phyloP scores from a whole-genome alignment of 768 basidiomycete genomes.

The Myochromella boudieri region DNA sequence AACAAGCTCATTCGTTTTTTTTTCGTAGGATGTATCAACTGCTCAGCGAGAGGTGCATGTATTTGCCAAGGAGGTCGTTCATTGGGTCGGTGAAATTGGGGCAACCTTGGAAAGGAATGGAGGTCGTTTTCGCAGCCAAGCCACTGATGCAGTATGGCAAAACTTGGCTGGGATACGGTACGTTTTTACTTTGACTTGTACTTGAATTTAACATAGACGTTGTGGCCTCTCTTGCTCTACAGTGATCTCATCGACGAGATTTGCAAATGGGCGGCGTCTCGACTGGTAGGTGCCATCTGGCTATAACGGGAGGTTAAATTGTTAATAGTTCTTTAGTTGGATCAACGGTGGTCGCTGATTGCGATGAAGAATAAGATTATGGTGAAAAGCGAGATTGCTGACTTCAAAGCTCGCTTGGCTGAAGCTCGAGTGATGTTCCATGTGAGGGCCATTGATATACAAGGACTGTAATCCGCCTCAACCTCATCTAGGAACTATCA shows the following conservation, averaged over 20 bases:
- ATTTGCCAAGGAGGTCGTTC: constrained; percentile 8
- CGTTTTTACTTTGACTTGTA: neutral
- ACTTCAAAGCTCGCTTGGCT: constrained; percentile 6
- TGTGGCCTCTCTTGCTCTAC: neutral
- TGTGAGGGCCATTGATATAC: neutral
- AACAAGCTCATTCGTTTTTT: neutral
- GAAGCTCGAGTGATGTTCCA: constrained; percentile 5
- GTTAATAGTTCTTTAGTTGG: neutral
- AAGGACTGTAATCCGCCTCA: neutral
- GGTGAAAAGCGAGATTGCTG: neutral
- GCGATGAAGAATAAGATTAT: neutral
- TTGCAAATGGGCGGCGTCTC: constrained; percentile 8
- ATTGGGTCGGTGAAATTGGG: constrained; percentile 1
- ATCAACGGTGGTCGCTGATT: constrained; percentile 1
- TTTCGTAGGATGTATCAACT: neutral
- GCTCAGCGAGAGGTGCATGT: constrained; percentile 1
- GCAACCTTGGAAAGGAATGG: neutral
- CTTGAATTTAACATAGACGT: neutral
- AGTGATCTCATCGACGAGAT: constrained; percentile 14
- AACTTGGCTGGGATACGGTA: constrained; percentile 13
- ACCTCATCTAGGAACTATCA: neutral
- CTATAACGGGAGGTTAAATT: neutral
- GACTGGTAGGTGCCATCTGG: constrained; percentile 1
- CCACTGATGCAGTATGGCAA: constrained; percentile 5
- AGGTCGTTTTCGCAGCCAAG: neutral